These are phyloP conservation scores for Globisporangium nodosum DNA, from an alignment of 352 stramenopile species.

Conservation along the genomic window DNA sequence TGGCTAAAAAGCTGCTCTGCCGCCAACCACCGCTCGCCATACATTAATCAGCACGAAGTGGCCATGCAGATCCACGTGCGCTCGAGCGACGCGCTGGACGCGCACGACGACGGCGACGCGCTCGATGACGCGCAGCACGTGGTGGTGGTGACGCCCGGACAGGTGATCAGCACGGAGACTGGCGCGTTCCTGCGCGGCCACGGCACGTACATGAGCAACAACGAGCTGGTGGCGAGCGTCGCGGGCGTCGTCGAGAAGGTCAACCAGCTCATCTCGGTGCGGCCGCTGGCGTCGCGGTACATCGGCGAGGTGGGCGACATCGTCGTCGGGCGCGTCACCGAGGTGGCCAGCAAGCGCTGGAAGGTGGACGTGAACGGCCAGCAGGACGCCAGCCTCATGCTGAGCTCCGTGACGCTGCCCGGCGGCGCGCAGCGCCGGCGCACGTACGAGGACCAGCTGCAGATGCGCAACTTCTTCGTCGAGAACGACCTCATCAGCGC, in stretches of 20 bases:
- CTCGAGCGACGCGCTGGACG: slow-evolving; percentile 4
- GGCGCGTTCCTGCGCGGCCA: slow-evolving; percentile 89
- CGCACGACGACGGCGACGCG: slow-evolving; percentile 6
- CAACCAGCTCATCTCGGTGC: slow-evolving; percentile 95
- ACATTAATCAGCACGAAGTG: not conserved
- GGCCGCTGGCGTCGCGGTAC: slow-evolving; percentile 89
- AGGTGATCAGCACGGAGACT: slow-evolving; percentile 75
- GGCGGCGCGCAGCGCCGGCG: slow-evolving; percentile 94
- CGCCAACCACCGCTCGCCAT: not conserved
- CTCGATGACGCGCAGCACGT: slow-evolving; percentile 34
- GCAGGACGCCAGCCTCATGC: slow-evolving; percentile 84
- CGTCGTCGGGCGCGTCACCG: slow-evolving; percentile 92
- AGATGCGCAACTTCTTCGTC: slow-evolving; percentile 94
- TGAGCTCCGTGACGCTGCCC: slow-evolving; percentile 94
- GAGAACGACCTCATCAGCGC: slow-evolving; percentile 96
- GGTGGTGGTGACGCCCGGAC: slow-evolving; percentile 65
- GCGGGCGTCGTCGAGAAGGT: slow-evolving; percentile 94
- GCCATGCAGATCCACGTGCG: slow-evolving; percentile 18
- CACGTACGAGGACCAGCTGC: slow-evolving; percentile 95
- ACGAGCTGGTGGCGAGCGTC: slow-evolving; percentile 90
- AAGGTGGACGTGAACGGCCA: slow-evolving; percentile 92
- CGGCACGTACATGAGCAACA: slow-evolving; percentile 91
- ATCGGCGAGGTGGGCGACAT: slow-evolving; percentile 96
- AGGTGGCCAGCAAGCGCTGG: slow-evolving; percentile 93
- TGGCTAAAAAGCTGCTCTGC: not conserved